Evolutionary conservation across 441 rosid species (phyloP), one percentile per base, ranked within the genome.

Genomic region (Populus trichocarpa): DNA sequence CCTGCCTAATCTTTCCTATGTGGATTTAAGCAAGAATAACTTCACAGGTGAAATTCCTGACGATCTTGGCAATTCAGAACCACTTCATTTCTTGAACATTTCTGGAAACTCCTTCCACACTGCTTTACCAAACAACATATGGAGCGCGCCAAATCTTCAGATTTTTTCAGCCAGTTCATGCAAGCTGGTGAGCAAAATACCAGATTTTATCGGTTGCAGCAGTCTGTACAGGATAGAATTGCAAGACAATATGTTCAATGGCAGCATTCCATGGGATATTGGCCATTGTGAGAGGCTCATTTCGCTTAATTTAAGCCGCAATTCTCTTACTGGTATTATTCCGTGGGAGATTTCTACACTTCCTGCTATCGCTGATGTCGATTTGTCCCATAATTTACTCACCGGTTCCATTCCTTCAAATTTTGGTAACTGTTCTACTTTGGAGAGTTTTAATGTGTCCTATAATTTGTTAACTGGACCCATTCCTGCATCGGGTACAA

Each of bases 341-440:
- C 98, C 99, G 0, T 87, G 91, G 94, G 96, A 94, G 79, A 91
- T 96, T 6, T 92, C 99, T 2, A 75, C 88, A 2, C 90, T 96
- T 59, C 97, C 93, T 0, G 82, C 89, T 0, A 89, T 96, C 64
- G 87, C 96, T 3, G 93, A 83, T 66, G 87, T 94, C 9, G 99
- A 96, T 79, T 89, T 96, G 57, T 96, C 99, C 23, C 88, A 76
- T n/a, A 96, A 96, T 80, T 78, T 83, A 38, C 84, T 96, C 75
- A 87, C 93, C 14, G 99, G 99, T 4, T 79, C 97, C 6, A 96
- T 96, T 73, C 98, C 99, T 2, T 85, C 96, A 10, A 89, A 84
- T 81, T 94, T 96, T 77, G 93, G 85, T 6, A 90, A 90, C 81
- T 96, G 98, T 63, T 86, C 80, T 23, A 96, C 98, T 4, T 63